These are phyloP conservation scores for Sporisorium exsertum DNA, from an alignment of 1,284 basidiomycete species.

Conservation along the genomic window DNA sequence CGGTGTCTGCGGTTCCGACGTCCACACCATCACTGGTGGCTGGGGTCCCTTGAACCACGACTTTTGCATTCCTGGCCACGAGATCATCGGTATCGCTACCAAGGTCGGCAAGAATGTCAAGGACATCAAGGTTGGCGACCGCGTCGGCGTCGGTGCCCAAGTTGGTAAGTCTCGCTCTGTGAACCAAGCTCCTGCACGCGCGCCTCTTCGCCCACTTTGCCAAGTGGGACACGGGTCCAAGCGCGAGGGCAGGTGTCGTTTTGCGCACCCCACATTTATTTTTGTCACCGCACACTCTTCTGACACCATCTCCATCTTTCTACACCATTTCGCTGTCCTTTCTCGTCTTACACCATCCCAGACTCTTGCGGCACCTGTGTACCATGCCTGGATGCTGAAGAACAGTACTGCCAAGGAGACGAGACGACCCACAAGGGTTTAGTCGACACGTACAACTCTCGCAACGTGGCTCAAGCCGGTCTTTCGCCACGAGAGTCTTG, in stretches of 20 bases:
- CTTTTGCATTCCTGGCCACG: conserved; percentile 73
- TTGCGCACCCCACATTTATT: not conserved
- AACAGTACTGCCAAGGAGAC: conserved; percentile 63
- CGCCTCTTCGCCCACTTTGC: not conserved
- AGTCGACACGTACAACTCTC: conserved; percentile 70
- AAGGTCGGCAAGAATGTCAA: conserved; percentile 72
- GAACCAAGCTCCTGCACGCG: not conserved
- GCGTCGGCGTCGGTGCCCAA: conserved; percentile 77
- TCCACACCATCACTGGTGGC: conserved; percentile 65
- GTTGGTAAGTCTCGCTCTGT: conserved; percentile 60
- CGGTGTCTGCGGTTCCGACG: conserved; percentile 62
- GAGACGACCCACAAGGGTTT: conserved; percentile 54
- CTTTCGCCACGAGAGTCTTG: no score
- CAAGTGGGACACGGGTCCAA: not conserved
- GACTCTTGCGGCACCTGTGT: conserved; percentile 69
- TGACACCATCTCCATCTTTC: not conserved
- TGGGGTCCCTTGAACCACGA: conserved; percentile 63
- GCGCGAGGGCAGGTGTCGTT: not conserved
- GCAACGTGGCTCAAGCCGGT: no score
- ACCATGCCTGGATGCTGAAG: conserved; percentile 72
- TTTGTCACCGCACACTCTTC: not conserved
- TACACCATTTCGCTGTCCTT: not conserved
- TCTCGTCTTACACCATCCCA: not conserved
- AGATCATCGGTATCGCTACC: conserved; percentile 75
- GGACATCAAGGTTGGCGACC: conserved; percentile 76